Base-by-base conservation (phyloP, 306 rosid genomes). In the Pachyrhizus erosus region DNA sequence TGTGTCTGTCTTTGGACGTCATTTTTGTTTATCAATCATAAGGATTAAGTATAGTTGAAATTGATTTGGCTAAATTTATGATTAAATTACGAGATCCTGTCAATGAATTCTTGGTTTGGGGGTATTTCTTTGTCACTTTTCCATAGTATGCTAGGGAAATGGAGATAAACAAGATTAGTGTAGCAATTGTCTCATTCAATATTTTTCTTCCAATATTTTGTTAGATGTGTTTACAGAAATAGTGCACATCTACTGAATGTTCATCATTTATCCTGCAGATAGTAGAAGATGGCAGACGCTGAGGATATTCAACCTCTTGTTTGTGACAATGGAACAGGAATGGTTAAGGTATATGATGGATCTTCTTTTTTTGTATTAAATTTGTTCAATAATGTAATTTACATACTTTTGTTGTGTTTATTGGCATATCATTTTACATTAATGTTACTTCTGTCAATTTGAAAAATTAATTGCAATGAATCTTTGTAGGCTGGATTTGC, bases 291-390 rank as follows among this genome's bases (percentile, higher is more conserved):
- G 99, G 96, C 99, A 85, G 99, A 96, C 18, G 79, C 87, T 23
- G 99, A 96, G 93, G 99, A 96, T 76, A 92, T 96, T 84, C 99
- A 96, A 80, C 99, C 99, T n/a, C 98, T 96, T 33, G 99, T 96
- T 46, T 96, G 99, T 60, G 99, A 96, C 86, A 96, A 96, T 86
- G 99, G 99, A 86, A 96, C 99, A 2, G 99, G 99, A 93, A 96
- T 96, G 99, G 99, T 96, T 75, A 96, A 96, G 99, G 99, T 96
- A 83, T 42, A 55, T 5, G 40, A 70, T 55, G 21, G 21, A 37
- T 37, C 46, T 49, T 43, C 5, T 15, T 7, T 23, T 21, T 18
- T 17, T 31, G 5, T 40, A 71, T 65, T 57, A 24, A 17, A 11
- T 75, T 79, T 76, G 20, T 40, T 39, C 21, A 6, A 65, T 23